phyloP scores from a whole-genome alignment of 108 stramenopile species.

The Cyclotella baltica region DNA sequence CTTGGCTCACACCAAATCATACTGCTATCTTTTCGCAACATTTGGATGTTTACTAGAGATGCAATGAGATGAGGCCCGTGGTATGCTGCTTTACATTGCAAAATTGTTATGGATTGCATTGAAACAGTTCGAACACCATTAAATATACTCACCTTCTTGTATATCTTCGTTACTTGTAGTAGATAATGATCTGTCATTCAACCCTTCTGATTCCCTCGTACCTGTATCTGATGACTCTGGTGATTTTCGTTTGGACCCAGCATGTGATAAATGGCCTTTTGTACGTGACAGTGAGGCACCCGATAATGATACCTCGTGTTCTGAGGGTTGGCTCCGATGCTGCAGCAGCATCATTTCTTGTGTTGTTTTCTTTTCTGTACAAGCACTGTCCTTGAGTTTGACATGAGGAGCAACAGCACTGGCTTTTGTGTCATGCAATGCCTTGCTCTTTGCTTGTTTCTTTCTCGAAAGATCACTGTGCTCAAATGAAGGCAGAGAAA shows the following conservation, averaged over 20 bases:
- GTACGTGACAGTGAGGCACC: conserved; percentile 61
- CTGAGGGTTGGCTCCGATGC: no score
- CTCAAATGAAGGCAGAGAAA: no score
- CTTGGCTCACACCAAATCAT: conserved; percentile 91
- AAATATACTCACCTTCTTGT: conserved; percentile 4
- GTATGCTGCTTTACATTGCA: conserved; percentile 7
- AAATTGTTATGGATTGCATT: not conserved
- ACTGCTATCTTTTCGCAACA: conserved; percentile 79
- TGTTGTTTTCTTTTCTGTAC: no score
- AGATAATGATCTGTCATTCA: conserved; percentile 32
- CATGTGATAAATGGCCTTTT: conserved; percentile 46
- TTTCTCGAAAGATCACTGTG: no score
- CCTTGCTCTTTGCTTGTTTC: no score
- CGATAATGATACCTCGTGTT: conserved; percentile 34
- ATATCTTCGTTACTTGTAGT: conserved; percentile 9
- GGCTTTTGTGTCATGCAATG: no score
- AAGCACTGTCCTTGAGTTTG: no score
- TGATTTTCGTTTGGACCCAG: conserved; percentile 35
- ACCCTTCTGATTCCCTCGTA: conserved; percentile 76
- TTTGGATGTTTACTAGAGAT: conserved; percentile 74
- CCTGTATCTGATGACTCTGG: conserved; percentile 83
- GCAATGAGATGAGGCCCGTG: conserved; percentile 66
- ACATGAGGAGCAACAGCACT: no score
- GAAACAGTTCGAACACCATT: not conserved
- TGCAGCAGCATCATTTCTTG: no score